Base-by-base conservation (phyloP, 805 yeast genomes). In the Torulaspora indica region DNA sequence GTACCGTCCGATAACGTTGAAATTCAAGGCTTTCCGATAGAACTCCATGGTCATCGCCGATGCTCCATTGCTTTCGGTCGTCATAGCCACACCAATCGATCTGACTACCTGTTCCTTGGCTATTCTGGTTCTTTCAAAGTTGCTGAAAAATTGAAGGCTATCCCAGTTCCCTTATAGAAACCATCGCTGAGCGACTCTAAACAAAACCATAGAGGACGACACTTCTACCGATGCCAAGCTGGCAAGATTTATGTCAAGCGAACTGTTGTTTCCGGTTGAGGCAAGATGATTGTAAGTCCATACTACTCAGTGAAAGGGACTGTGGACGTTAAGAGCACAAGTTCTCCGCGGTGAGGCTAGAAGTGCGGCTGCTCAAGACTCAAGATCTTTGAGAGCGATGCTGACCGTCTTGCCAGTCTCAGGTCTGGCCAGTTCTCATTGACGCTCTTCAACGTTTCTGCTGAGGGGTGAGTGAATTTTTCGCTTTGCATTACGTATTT, bases 1-100 rank as follows among this genome's bases (percentile, higher is more conserved):
- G 57, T 85, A 85, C 48, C 89, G 73, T 18, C 84, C 81, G 24
- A 85, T 81, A 41, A 85, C 90, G 58, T 84, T 85, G 66, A 76
- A 84, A 38, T 85, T 82, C 37, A 85, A 66, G 0, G 90, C 83
- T 49, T 77, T 79, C 40, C 80, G 73, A 57, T 79, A 85, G 17
- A 84, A 73, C 40, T 79, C 84, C 43, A 79, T 61, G 0, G 84
- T 77, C 51, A 44, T 49, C 5, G 54, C 52, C 20, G 51, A 35
- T 12, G 51, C 27, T 4, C 48, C 39, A 5, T 39, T 20, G 20
- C 38, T 43, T 9, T 44, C 45, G 5, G 37, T 36, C 7, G 47
- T 47, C 53, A 49, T 49, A 10, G 7, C 35, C 8, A 14, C 34
- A 8, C 34, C 20, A 15, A 9, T 14, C 22, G 34, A 12, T 31